Evolutionary conservation across 176 grass and related monocot genomes (phyloP), one percentile per base, ranked within the genome.

Genomic region (Melocanna baccifera): DNA sequence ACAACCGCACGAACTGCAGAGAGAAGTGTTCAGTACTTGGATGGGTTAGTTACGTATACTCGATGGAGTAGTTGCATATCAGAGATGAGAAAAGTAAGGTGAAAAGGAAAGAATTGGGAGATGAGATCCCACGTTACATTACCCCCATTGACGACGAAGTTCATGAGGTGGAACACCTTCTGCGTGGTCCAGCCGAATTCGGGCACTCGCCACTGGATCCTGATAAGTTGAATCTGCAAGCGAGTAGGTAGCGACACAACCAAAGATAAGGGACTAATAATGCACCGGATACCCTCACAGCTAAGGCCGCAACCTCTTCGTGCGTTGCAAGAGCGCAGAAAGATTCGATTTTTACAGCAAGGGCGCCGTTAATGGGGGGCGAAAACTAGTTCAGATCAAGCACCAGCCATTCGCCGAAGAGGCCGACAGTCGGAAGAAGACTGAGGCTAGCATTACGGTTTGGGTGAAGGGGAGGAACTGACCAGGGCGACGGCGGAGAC

Each of bases 111-210:
- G 50, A 22, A 45, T 29, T 4, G 40, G 82, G 32, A 6, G 56
- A 43, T 50, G 12, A 22, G 34, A 58, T 51, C 67, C 25, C 12
- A 14, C 1, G 16, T 43, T 45, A 32, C 18, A 26, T 90, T 88
- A 98, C 96, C 93, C 45, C 93, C 96, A 84, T 99, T 95, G 71
- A 96, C 91, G 50, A 99, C 71, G 83, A 96, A 99, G 92, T 99
- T 99, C 93, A 96, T 99, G 74, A 99, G 88, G 92, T 99, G 96
- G 87, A 99, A 99, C 41, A 99, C 90, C 78, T 99, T 99, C 84
- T 99, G 93, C 47, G 93, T 99, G 42, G 93, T 99, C 96, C 96
- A 99, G 58, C 91, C 96, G 87, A 90, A 96, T 79, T 99, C 91
- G 79, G 96, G 93, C 81, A 99, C 96, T 48, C 93, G 68, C 25